These are phyloP conservation scores for Acacia pycnantha DNA, from an alignment of 331 rosid species.

Conservation along the genomic window DNA sequence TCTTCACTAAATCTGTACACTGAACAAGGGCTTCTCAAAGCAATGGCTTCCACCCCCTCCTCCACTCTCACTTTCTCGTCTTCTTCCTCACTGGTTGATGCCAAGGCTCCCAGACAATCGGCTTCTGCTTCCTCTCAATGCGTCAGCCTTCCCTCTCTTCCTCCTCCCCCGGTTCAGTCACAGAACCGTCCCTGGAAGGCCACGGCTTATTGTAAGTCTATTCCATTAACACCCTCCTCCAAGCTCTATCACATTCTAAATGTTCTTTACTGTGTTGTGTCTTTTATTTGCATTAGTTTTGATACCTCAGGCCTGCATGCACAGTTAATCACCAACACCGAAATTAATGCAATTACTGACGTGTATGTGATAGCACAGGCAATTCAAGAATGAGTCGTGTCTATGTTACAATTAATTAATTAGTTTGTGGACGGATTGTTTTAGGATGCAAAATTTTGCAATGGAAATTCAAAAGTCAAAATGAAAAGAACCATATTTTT, in stretches of 20 bases:
- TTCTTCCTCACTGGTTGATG: conserved; percentile 69
- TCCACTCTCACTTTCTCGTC: conserved; percentile 72
- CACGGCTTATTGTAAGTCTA: conserved; percentile 68
- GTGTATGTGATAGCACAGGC: not conserved
- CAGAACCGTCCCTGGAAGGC: conserved; percentile 70
- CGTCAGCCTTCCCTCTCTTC: conserved; percentile 71
- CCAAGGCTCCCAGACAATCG: conserved; percentile 68
- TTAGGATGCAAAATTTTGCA: not conserved
- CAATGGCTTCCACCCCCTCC: conserved; percentile 70
- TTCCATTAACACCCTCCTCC: not conserved
- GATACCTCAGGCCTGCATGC: not conserved
- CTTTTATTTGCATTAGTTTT: not conserved
- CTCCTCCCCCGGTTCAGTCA: conserved; percentile 59
- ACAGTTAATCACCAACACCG: not conserved
- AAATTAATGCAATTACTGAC: not conserved
- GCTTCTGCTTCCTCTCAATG: conserved; percentile 61
- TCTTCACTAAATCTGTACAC: not conserved
- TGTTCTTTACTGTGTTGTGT: not conserved
- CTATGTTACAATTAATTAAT: not conserved
- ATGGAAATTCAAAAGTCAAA: not conserved
- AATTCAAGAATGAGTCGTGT: not conserved
- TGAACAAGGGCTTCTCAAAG: not conserved
- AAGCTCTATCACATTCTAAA: not conserved
- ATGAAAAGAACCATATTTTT: not conserved
- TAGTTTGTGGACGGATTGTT: not conserved